Conservation (phyloP, 768 basidiomycete genomes). For the Cyathus striatus region DNA sequence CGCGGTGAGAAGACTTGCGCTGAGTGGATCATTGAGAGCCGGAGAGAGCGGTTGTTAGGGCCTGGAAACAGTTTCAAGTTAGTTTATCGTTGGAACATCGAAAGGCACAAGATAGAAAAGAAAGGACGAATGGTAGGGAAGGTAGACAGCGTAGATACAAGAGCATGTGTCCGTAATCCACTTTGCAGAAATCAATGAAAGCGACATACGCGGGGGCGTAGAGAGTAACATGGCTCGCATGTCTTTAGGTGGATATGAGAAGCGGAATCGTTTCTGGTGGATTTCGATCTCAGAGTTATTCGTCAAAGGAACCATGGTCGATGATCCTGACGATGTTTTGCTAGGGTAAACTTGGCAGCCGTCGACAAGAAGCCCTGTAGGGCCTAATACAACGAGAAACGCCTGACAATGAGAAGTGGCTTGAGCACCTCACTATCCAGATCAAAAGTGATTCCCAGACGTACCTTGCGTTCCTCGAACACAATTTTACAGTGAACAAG, state of each 20-base stretch:
- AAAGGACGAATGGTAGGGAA: too few species aligned
- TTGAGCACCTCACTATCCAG: neutral
- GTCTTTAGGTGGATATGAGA: slow-evolving; percentile 72
- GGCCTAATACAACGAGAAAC: slow-evolving; percentile 60
- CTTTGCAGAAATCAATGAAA: slow-evolving; percentile 6
- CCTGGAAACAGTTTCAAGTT: slow-evolving; percentile 11
- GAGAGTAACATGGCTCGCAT: slow-evolving; percentile 47
- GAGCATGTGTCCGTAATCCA: neutral
- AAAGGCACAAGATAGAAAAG: too few species aligned
- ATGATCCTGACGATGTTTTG: slow-evolving; percentile 15
- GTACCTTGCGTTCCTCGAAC: slow-evolving; percentile 62
- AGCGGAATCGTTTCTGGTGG: slow-evolving; percentile 64
- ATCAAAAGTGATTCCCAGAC: too few species aligned
- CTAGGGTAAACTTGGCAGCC: slow-evolving; percentile 57
- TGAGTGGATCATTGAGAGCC: slow-evolving; percentile 72
- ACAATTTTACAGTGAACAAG: slow-evolving; percentile 62
- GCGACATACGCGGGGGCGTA: slow-evolving; percentile 40
- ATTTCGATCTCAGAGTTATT: slow-evolving; percentile 68
- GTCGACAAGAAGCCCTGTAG: slow-evolving; percentile 53
- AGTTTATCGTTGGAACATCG: slow-evolving; percentile 1
- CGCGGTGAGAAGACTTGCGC: slow-evolving; percentile 71
- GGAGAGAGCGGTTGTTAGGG: slow-evolving; percentile 40
- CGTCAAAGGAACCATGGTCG: slow-evolving; percentile 56
- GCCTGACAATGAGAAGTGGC: slow-evolving; percentile 35
- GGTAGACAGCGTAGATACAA: too few species aligned